Evolutionary conservation across 169 alveolate species (phyloP).

Genomic region (Theileria parva): DNA sequence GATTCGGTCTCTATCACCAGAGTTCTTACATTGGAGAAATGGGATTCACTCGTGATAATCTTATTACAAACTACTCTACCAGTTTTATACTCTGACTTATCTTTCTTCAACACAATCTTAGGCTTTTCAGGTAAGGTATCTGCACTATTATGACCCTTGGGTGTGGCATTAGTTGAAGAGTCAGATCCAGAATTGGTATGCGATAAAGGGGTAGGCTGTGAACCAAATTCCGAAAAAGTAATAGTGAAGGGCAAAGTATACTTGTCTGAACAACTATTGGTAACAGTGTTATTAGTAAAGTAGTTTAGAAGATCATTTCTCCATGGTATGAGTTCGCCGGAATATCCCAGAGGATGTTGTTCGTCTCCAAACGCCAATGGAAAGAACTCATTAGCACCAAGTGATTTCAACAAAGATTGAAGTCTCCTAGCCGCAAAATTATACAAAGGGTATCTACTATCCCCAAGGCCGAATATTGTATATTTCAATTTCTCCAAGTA

Average conservation of each 20-base stretch:
- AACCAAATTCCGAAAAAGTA: background rate
- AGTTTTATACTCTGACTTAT: background rate
- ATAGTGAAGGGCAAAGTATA: background rate
- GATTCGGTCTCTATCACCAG: slow-evolving; percentile 15
- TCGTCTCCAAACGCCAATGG: slow-evolving; percentile 54
- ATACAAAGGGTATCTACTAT: slow-evolving; percentile 55
- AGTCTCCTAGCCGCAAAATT: slow-evolving; percentile 60
- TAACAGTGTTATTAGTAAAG: background rate
- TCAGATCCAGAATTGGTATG: background rate
- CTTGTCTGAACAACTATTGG: background rate
- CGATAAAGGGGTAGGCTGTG: background rate
- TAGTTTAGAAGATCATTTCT: slow-evolving; percentile 21
- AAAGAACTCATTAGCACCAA: slow-evolving; percentile 36
- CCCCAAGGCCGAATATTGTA: slow-evolving; percentile 65
- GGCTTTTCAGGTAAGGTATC: background rate
- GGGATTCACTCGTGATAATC: slow-evolving; percentile 40
- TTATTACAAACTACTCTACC: slow-evolving; percentile 41
- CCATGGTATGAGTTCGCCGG: slow-evolving; percentile 57
- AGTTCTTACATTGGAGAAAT: slow-evolving; percentile 40
- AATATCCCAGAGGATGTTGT: slow-evolving; percentile 65
- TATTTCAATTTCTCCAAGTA: background rate
- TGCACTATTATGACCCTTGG: background rate
- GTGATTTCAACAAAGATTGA: slow-evolving; percentile 19
- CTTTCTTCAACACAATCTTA: background rate
- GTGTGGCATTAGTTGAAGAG: background rate